Evolutionary conservation across 208 protist species (phyloP).

Genomic region (Trypanosoma theileri): DNA sequence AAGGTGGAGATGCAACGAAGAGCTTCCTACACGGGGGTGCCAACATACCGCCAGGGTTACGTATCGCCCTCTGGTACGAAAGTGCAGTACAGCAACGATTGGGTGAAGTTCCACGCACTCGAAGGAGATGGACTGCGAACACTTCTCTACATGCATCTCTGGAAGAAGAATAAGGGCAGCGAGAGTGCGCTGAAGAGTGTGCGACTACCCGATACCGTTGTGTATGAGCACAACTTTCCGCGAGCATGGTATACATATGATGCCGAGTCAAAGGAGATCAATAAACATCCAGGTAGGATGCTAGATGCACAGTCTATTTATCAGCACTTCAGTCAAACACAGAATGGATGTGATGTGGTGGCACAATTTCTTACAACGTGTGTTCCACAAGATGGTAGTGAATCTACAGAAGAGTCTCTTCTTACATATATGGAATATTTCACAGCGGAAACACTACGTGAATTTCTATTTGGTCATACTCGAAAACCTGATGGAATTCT

Average conservation of each 20-base stretch:
- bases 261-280: constrained; percentile 71
- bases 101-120: constrained; percentile 74
- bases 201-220: constrained; percentile 84
- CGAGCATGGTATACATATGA: constrained; percentile 91
- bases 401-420: constrained; percentile 14
- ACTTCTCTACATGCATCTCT: constrained; percentile 81
- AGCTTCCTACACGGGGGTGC: constrained; percentile 30
- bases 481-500: constrained; percentile 88
- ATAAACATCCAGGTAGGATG: constrained; percentile 80
- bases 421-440: constrained; percentile 89
- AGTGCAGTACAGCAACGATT: constrained; percentile 70
- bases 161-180: constrained; percentile 82
- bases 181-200: constrained; percentile 64
- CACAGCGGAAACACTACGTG: constrained; percentile 62
- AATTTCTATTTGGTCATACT: constrained; percentile 79
- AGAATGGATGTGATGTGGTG: constrained; percentile 63
- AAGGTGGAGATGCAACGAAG: constrained; percentile 20
- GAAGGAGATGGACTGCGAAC: constrained; percentile 85
- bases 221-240: constrained; percentile 94
- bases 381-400: constrained; percentile 38
- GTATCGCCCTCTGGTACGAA: constrained; percentile 57
- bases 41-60: constrained; percentile 51
- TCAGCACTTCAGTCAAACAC: constrained; percentile 49
- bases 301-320: constrained; percentile 87
- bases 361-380: constrained; percentile 86